Percentiles rank a stretch among this genome's conserved stretches.
These are phyloP conservation scores for Pleurotus platypus DNA, from an alignment of 768 basidiomycete species.

Conservation along the genomic window DNA sequence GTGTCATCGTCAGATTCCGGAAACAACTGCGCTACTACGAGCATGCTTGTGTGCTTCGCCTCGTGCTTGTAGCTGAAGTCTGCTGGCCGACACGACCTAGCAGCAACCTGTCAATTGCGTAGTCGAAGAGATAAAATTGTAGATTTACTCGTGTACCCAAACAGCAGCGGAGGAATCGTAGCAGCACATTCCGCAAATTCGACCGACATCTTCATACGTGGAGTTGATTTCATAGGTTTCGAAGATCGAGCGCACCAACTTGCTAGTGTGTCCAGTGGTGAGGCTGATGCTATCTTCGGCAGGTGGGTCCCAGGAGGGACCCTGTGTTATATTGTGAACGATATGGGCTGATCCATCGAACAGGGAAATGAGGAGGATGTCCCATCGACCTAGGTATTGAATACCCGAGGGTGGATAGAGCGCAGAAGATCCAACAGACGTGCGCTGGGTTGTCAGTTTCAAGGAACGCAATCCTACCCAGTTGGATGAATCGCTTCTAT, in stretches of 20 bases:
- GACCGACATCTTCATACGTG: conserved; percentile 48
- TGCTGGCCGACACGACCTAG: conserved; percentile 55
- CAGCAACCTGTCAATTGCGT: background rate
- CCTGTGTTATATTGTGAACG: conserved; percentile 44
- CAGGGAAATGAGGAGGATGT: conserved; percentile 55
- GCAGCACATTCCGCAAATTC: conserved; percentile 54
- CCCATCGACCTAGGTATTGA: conserved; percentile 43
- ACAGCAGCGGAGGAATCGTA: conserved; percentile 56
- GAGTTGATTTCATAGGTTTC: conserved; percentile 38
- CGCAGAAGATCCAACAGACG: conserved; percentile 56
- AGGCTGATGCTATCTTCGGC: conserved; percentile 17
- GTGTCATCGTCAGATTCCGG: conserved; percentile 32
- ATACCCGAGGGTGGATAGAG: conserved; percentile 61
- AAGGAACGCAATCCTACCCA: conserved; percentile 55
- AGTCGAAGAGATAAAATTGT: background rate
- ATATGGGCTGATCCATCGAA: conserved; percentile 72
- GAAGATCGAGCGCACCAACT: conserved; percentile 48
- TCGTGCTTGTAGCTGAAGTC: conserved; percentile 85
- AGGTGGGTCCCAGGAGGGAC: conserved; percentile 38
- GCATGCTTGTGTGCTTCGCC: conserved; percentile 52
- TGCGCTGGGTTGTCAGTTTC: conserved; percentile 39
- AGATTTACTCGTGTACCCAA: conserved; percentile 77
- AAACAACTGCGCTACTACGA: conserved; percentile 60
- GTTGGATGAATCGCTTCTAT: background rate
- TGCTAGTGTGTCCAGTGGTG: conserved; percentile 43